Conservation (phyloP, 495 filamentous ascomycete genomes). For the Daldinia bambusicola region DNA sequence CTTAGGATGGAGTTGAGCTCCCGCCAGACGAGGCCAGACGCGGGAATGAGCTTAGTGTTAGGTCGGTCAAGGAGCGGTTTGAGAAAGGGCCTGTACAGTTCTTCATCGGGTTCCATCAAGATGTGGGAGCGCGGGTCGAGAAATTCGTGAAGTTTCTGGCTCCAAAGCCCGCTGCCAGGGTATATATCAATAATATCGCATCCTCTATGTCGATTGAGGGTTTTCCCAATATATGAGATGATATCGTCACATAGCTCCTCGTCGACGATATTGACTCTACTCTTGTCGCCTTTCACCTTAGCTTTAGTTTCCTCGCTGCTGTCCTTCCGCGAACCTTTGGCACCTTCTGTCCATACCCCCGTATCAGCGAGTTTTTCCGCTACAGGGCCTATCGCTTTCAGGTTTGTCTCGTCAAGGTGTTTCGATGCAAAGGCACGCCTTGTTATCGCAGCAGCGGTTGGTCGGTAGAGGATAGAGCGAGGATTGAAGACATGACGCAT, state of each 20-base stretch:
- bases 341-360: constrained; percentile 15
- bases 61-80: constrained; percentile 67
- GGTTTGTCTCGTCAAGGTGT: constrained; percentile 6
- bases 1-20: constrained; percentile 62
- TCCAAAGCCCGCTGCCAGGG: constrained; percentile 80
- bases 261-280: constrained; percentile 66
- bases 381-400: constrained; percentile 19
- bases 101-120: constrained; percentile 73
- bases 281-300: constrained; percentile 34
- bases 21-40: constrained; percentile 60
- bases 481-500: constrained; percentile 36
- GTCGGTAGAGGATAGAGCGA: constrained; percentile 1
- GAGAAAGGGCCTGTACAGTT: constrained; percentile 66
- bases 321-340: not conserved
- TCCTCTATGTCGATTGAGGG: constrained; percentile 69
- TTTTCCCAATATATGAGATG: constrained; percentile 52
- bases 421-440: constrained; percentile 14
- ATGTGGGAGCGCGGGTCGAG: constrained; percentile 83
- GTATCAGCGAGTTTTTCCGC: constrained; percentile 38
- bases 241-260: constrained; percentile 66
- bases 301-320: not conserved
- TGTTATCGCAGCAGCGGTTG: not conserved
- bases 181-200: constrained; percentile 87
- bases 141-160: constrained; percentile 74
- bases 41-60: constrained; percentile 63